A percentile compares a stretch with the other conserved stretches of the same genome.
Conservation (phyloP, 2,329 filamentous ascomycete species). For the Penicillium sp. region DNA sequence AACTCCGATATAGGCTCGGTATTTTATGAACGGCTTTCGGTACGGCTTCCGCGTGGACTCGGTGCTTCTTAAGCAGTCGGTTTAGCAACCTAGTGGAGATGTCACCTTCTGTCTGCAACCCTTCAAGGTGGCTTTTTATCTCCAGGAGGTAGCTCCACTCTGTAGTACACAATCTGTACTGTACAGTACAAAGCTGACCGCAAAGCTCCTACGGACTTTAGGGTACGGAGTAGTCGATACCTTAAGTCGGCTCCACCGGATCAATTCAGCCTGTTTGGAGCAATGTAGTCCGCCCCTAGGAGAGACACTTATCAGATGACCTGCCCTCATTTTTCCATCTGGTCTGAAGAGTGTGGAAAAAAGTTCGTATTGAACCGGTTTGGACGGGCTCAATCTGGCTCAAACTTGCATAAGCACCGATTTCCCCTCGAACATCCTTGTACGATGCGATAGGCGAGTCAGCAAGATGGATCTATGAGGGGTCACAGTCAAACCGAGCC, state of each 20-base stretch:
- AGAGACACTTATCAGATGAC: constrained; percentile 20
- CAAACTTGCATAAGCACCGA: not conserved
- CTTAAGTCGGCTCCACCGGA: constrained; percentile 8
- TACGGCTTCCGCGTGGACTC: not conserved
- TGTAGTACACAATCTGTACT: not conserved
- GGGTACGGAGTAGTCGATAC: not conserved
- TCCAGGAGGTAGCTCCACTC: constrained; percentile 8
- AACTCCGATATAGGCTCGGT: not conserved
- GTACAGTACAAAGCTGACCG: not conserved
- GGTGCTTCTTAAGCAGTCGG: not conserved
- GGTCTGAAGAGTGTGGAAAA: not conserved
- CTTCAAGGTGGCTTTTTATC: constrained; percentile 4
- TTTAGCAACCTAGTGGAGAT: constrained; percentile 7
- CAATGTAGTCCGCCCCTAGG: constrained; percentile 11
- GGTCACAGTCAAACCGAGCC: not conserved
- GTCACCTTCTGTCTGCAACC: constrained; percentile 8
- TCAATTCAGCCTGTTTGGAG: constrained; percentile 18
- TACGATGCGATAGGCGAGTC: not conserved
- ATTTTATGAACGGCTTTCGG: not conserved
- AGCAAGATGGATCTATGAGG: not conserved
- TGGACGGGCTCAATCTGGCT: not conserved
- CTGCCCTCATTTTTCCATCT: not conserved
- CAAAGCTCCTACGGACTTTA: not conserved
- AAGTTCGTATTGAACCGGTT: not conserved
- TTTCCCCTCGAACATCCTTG: constrained; percentile 1